Evolutionary conservation across 2,329 filamentous ascomycete species (phyloP).

Genomic region (Colletotrichum sp.): DNA sequence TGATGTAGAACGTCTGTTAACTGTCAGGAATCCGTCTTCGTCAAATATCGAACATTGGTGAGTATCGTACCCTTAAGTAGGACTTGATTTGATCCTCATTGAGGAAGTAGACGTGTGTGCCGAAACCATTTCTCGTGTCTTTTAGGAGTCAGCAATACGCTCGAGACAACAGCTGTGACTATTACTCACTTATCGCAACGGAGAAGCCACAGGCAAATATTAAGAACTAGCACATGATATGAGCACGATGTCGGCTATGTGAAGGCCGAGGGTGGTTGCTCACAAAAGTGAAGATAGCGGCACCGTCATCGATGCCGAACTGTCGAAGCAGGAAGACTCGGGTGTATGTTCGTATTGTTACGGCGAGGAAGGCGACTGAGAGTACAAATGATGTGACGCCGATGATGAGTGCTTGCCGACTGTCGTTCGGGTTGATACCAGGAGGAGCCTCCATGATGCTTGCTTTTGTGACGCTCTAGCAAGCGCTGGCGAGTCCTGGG

Average conservation of each 20-base stretch:
- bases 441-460: slow-evolving; percentile 16
- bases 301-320: slow-evolving; percentile 30
- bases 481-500: not conserved
- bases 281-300: slow-evolving; percentile 29
- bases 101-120: slow-evolving; percentile 20
- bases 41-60: too few species aligned
- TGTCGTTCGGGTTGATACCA: not conserved
- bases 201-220: slow-evolving; percentile 7
- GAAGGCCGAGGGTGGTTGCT: not conserved
- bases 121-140: slow-evolving; percentile 22
- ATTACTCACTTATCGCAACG: slow-evolving; percentile 7
- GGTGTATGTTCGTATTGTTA: slow-evolving; percentile 24
- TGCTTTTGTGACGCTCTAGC: not conserved
- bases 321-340: slow-evolving; percentile 27
- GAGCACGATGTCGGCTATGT: not conserved
- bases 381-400: not conserved
- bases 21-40: not conserved
- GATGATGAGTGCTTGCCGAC: not conserved
- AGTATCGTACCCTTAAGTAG: slow-evolving; percentile 8
- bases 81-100: not conserved
- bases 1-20: slow-evolving; percentile 32
- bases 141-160: not conserved
- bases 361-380: slow-evolving; percentile 1
- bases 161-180: not conserved
- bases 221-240: not conserved